These are phyloP conservation scores for Hibiscus tridactylites DNA, from an alignment of 345 rosid species.

Conservation along the genomic window DNA sequence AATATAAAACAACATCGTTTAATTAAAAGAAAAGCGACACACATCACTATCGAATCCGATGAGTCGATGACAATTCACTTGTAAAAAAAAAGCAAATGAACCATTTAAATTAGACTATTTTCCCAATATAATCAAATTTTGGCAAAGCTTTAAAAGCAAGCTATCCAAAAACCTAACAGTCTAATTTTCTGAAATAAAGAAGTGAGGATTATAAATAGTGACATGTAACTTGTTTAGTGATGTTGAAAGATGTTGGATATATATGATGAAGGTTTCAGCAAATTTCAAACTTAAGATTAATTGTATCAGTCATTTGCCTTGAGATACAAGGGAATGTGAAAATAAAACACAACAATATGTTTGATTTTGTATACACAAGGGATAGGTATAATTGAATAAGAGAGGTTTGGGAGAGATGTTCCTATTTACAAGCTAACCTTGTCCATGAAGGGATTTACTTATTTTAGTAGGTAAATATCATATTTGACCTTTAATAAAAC, in stretches of 20 bases:
- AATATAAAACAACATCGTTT: too few species aligned
- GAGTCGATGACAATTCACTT: too few species aligned
- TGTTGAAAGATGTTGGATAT: constrained; percentile 2
- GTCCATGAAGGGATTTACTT: constrained; percentile 10
- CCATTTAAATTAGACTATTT: too few species aligned
- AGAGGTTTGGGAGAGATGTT: constrained; percentile 2
- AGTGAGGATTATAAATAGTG: background rate
- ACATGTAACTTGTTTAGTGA: background rate
- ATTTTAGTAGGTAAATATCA: constrained; percentile 23
- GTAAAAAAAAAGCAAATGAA: too few species aligned
- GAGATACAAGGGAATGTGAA: background rate
- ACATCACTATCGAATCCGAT: too few species aligned
- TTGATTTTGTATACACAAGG: background rate
- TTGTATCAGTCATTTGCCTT: constrained; percentile 2
- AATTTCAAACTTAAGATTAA: background rate
- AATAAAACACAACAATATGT: background rate
- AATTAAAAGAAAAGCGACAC: too few species aligned
- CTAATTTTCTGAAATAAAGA: background rate
- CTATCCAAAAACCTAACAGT: background rate
- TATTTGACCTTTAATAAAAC: constrained; percentile 24
- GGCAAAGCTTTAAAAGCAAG: background rate
- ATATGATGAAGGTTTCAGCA: background rate
- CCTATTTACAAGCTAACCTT: constrained; percentile 18
- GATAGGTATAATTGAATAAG: background rate
- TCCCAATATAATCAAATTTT: background rate